These are phyloP conservation scores for Margaritispora aquatica DNA, from an alignment of 495 filamentous ascomycete species.

Conservation along the genomic window DNA sequence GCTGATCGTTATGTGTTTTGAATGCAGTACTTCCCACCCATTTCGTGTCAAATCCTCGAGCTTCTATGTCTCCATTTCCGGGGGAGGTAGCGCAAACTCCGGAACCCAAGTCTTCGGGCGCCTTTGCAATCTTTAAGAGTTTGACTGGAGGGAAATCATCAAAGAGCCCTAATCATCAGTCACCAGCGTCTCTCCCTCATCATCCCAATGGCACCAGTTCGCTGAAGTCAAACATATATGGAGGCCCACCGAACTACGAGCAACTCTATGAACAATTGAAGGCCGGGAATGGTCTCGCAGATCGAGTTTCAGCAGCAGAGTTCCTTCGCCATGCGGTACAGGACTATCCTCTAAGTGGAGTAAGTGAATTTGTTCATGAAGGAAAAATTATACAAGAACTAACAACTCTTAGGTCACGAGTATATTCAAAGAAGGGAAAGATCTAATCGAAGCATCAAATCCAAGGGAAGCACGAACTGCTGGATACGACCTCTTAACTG, in stretches of 20 bases:
- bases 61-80: slow-evolving; percentile 47
- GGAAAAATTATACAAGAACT: neutral
- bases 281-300: slow-evolving; percentile 28
- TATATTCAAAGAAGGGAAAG: slow-evolving; percentile 60
- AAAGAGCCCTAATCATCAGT: slow-evolving; percentile 27
- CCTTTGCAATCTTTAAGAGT: slow-evolving; percentile 50
- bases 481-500: slow-evolving; percentile 57
- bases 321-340: slow-evolving; percentile 45
- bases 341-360: slow-evolving; percentile 51
- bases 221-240: slow-evolving; percentile 25
- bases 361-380: slow-evolving; percentile 17
- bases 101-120: slow-evolving; percentile 40
- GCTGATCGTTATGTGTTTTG: neutral
- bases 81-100: slow-evolving; percentile 46
- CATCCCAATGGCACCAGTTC: slow-evolving; percentile 24
- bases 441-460: slow-evolving; percentile 53
- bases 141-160: slow-evolving; percentile 40
- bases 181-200: slow-evolving; percentile 26
- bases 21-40: neutral
- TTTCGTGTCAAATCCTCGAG: slow-evolving; percentile 6
- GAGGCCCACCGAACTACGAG: slow-evolving; percentile 38
- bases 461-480: slow-evolving; percentile 44
- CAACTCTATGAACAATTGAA: slow-evolving; percentile 31
- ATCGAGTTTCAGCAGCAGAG: slow-evolving; percentile 50
- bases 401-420: slow-evolving; percentile 19